A percentile compares a stretch with the other conserved stretches of the same genome.
Evolutionary conservation across 345 rosid species (phyloP).

Genomic region (Brassica incana): DNA sequence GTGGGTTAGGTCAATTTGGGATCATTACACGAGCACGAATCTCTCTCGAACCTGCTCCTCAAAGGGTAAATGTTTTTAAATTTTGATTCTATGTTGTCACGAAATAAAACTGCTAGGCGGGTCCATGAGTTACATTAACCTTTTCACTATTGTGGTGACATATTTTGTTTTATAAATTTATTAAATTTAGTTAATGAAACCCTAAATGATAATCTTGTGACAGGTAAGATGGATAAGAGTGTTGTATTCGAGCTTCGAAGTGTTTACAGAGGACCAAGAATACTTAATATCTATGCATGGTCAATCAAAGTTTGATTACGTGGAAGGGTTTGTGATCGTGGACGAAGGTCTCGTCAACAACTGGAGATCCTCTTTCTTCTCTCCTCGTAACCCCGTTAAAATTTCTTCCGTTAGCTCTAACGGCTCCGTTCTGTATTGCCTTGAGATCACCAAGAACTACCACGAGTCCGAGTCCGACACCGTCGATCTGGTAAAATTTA

Average conservation of each 20-base stretch:
- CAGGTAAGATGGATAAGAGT: slow-evolving; percentile 98
- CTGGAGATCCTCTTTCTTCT: slow-evolving; percentile 98
- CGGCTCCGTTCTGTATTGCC: slow-evolving; percentile 77
- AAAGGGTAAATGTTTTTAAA: slow-evolving; percentile 52
- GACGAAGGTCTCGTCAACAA: slow-evolving; percentile 90
- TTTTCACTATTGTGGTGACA: slow-evolving; percentile 18
- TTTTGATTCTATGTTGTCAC: slow-evolving; percentile 1
- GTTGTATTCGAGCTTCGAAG: slow-evolving; percentile 68
- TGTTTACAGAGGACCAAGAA: slow-evolving; percentile 85
- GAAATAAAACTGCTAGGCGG: slow-evolving; percentile 12
- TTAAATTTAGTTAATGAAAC: not conserved
- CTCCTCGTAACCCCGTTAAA: slow-evolving; percentile 84
- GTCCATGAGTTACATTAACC: slow-evolving; percentile 1
- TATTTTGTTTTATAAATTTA: not conserved
- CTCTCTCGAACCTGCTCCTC: slow-evolving; percentile 84
- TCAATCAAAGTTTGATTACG: slow-evolving; percentile 75
- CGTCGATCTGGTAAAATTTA: slow-evolving; percentile 61
- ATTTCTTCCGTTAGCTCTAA: slow-evolving; percentile 61
- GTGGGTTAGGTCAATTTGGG: slow-evolving; percentile 97
- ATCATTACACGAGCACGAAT: slow-evolving; percentile 95
- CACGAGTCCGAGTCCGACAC: slow-evolving; percentile 53
- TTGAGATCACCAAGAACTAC: slow-evolving; percentile 91
- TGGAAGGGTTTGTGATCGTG: slow-evolving; percentile 95
- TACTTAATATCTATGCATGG: slow-evolving; percentile 70
- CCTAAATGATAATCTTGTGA: slow-evolving; percentile 13